Base-by-base conservation (phyloP, 371 early-diverging fungal genomes). In the Rhizopus arrhizus region DNA sequence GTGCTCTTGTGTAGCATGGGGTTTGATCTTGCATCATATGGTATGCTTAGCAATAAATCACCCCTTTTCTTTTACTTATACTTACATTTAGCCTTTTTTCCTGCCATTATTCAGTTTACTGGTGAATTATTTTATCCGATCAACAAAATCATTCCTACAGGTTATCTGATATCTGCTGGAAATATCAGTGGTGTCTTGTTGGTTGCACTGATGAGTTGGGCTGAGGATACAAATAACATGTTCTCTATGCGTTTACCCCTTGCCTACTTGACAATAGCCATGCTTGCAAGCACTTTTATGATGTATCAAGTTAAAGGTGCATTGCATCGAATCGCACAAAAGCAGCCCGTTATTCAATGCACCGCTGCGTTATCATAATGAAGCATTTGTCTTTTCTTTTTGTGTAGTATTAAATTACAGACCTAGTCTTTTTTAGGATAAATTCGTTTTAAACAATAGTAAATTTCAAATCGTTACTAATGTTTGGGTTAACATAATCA, bases 101-200 rank as follows among this genome's bases (percentile, higher is more conserved):
- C 84, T 12, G 80, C 76, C 0, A 59, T 78, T 12, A 77, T 80
- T 51, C 84, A 81, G 65, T 84, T 69, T 62, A 75, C 78, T 5
- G 69, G 77, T 28, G 76, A 75, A 51, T 50, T 80, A 8, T 74
- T 70, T 53, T 75, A 75, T 47, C 75, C 77, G 5, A 52, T 78
- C n/a, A 77, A 64, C 53, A 82, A 84, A 47, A 77, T 78, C 35
- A 75, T 78, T 47, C 75, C 79, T 9, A 73, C 84, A 33, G 80
- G 82, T 9, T 80, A 75, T 58, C 54, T 80, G 29, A 69, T 72
- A n/a, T 69, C 72, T 11, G 59, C 66, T 2, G 74, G 78, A 46
- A 80, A 80, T 41, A 62, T 74, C 22, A 64, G 68, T 3, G 81
- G 81, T n/a, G 70, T 71, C 2, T 47, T 74, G 11, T 42, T 77